These are phyloP conservation scores for Vigna hirtella DNA, from an alignment of 306 rosid species.

Conservation along the genomic window DNA sequence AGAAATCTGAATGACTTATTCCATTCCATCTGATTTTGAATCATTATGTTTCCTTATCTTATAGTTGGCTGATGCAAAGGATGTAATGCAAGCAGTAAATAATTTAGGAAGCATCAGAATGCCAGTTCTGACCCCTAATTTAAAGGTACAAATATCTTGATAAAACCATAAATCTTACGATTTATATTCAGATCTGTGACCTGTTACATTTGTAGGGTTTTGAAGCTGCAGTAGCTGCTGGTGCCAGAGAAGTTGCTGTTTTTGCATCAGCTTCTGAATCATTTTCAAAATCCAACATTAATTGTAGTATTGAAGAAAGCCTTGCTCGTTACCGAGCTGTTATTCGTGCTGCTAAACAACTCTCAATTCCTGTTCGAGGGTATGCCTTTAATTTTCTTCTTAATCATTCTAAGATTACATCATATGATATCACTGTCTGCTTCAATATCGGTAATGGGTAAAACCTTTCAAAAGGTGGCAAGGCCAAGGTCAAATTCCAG, in stretches of 20 bases:
- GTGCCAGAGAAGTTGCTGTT: constrained; percentile 87
- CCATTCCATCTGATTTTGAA: constrained; percentile 10
- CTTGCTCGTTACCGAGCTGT: constrained; percentile 73
- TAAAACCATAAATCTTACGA: background rate
- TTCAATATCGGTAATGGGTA: constrained; percentile 12
- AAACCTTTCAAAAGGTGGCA: background rate
- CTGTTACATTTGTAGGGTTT: constrained; percentile 65
- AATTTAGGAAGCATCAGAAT: constrained; percentile 65
- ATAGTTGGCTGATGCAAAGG: constrained; percentile 88
- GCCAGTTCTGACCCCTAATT: constrained; percentile 90
- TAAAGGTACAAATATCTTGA: constrained; percentile 58
- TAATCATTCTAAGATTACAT: constrained; percentile 32
- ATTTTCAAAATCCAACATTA: constrained; percentile 88
- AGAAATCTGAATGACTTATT: constrained; percentile 16
- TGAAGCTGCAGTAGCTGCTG: constrained; percentile 89
- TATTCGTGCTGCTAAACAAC: constrained; percentile 77
- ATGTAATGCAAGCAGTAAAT: constrained; percentile 78
- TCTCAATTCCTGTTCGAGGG: constrained; percentile 89
- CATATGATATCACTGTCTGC: background rate
- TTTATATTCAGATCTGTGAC: constrained; percentile 33
- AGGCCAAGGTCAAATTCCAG: constrained; percentile 27
- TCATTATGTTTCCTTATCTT: constrained; percentile 26
- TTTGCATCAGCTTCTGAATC: constrained; percentile 96
- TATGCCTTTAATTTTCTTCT: constrained; percentile 46
- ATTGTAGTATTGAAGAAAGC: constrained; percentile 88